Percentiles rank a stretch among this genome's conserved stretches.
Evolutionary conservation across 108 stramenopile species (phyloP).

Genomic region (Cylindrotheca closterium): DNA sequence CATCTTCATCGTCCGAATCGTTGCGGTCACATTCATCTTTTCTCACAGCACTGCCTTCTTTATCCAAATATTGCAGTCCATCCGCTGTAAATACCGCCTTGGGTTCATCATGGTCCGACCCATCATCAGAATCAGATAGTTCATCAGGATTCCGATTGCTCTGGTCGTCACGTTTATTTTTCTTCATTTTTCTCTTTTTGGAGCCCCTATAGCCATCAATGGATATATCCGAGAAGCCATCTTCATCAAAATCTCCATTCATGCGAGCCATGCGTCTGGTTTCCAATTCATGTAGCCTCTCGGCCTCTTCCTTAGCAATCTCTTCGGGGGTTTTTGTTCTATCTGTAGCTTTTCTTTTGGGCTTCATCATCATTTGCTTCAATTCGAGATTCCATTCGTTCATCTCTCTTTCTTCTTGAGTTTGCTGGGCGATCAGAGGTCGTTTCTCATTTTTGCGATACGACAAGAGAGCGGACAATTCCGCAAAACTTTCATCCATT

Average conservation of each 20-base stretch:
- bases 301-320: conserved; percentile 90
- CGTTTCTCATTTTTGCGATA: conserved; percentile 69
- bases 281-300: conserved; percentile 86
- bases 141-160: conserved; percentile 52
- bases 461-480: conserved; percentile 70
- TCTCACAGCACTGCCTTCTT: conserved; percentile 63
- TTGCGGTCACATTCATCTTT: conserved; percentile 45
- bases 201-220: conserved; percentile 36
- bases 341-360: conserved; percentile 84
- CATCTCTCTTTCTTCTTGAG: conserved; percentile 79
- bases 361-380: conserved; percentile 70
- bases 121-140: conserved; percentile 54
- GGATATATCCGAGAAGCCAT: conserved; percentile 83
- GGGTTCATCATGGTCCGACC: conserved; percentile 32
- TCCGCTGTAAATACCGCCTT: conserved; percentile 79
- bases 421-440: conserved; percentile 26
- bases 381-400: conserved; percentile 79
- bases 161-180: conserved; percentile 8
- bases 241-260: conserved; percentile 87
- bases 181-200: conserved; percentile 30
- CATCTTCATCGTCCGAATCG: conserved; percentile 36
- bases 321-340: conserved; percentile 95
- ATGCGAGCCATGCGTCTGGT: conserved; percentile 87
- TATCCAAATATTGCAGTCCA: conserved; percentile 76
- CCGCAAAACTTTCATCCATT: conserved; percentile 86